phyloP scores from a whole-genome alignment of 73 alveolate genomes.

The Blepharisma stoltei region DNA sequence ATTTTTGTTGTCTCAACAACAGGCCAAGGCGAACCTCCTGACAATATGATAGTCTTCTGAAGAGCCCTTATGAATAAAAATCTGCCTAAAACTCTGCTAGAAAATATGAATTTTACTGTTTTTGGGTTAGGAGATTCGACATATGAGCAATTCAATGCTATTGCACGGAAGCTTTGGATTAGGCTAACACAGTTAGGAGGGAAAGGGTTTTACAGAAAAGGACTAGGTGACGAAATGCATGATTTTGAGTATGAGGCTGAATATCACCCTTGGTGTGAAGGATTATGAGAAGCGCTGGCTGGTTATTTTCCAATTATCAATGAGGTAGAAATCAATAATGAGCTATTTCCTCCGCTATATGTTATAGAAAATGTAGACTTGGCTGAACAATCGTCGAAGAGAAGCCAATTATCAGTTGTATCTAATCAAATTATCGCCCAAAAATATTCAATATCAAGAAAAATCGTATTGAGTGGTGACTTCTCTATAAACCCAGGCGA shows the following conservation, averaged over 20 bases:
- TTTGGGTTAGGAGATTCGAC: constrained; percentile 88
- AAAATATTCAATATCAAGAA: not conserved
- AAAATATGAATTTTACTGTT: constrained; percentile 62
- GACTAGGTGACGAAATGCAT: constrained; percentile 82
- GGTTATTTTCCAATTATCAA: not conserved
- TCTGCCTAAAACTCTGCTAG: constrained; percentile 62
- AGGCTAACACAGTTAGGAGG: constrained; percentile 74
- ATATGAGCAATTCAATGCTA: constrained; percentile 78
- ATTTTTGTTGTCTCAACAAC: constrained; percentile 78
- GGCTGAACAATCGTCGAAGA: not conserved
- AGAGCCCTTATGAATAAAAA: constrained; percentile 58
- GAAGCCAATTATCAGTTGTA: not conserved
- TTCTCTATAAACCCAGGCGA: not conserved
- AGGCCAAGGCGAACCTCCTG: constrained; percentile 81
- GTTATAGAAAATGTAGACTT: not conserved
- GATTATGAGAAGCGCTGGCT: constrained; percentile 28
- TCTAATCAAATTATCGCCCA: not conserved
- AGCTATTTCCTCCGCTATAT: not conserved
- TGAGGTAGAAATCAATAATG: not conserved
- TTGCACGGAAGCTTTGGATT: constrained; percentile 73
- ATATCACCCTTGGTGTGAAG: constrained; percentile 66
- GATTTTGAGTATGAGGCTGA: constrained; percentile 84
- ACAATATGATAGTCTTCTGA: constrained; percentile 67
- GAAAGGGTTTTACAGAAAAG: constrained; percentile 45
- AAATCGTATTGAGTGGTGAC: not conserved